A percentile compares a stretch with the other conserved stretches of the same genome.
These are phyloP conservation scores for Fusarium sp. DNA, from an alignment of 2,329 filamentous ascomycete genomes.

Conservation along the genomic window DNA sequence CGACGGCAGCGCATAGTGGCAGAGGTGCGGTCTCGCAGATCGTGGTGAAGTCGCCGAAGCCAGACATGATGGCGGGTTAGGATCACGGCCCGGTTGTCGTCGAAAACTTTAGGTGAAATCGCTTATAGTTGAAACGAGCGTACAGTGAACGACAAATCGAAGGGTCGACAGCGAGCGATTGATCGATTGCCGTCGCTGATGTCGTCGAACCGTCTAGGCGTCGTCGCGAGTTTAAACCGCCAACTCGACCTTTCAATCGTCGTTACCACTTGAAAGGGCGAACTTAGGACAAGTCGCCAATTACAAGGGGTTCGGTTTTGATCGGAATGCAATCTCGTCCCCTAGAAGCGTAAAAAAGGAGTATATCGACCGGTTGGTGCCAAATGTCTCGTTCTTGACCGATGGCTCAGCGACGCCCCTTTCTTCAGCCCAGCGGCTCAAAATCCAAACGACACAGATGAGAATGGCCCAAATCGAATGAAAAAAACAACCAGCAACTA, in stretches of 20 bases:
- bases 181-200: slow-evolving; percentile 7
- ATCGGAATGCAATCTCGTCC: slow-evolving; percentile 37
- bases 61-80: slow-evolving; percentile 68
- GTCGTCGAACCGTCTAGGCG: slow-evolving; percentile 22
- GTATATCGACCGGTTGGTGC: slow-evolving; percentile 5
- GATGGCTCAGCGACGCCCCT: slow-evolving; percentile 25
- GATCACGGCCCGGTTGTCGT: slow-evolving; percentile 7
- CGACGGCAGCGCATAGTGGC: slow-evolving; percentile 88
- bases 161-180: slow-evolving; percentile 2
- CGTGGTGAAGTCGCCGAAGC: slow-evolving; percentile 88
- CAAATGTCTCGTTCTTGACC: slow-evolving; percentile 38
- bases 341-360: slow-evolving; percentile 20
- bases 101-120: not conserved
- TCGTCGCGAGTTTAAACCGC: slow-evolving; percentile 6
- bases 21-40: slow-evolving; percentile 89
- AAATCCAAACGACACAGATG: slow-evolving; percentile 1
- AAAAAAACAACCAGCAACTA: slow-evolving; percentile 13
- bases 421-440: slow-evolving; percentile 31
- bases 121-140: slow-evolving; percentile 4
- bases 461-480: not conserved
- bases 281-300: not conserved
- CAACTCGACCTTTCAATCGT: slow-evolving; percentile 13
- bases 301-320: slow-evolving; percentile 5
- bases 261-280: slow-evolving; percentile 18
- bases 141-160: not conserved